Evolutionary conservation across 352 stramenopile genomes (phyloP).

Genomic region (Phytophthora meadii): DNA sequence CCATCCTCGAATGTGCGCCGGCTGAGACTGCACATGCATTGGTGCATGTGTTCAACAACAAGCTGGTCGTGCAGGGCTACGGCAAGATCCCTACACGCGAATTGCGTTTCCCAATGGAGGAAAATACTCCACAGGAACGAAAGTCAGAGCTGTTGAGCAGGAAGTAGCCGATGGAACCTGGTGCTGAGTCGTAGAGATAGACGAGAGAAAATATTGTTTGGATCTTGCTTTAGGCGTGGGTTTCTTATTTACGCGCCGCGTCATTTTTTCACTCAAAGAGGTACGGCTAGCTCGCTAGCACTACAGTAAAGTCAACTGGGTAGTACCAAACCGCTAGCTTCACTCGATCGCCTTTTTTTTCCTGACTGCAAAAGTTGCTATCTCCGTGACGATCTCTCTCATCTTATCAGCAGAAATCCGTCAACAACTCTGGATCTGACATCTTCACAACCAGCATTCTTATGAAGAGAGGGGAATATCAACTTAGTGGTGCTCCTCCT

Average conservation of each 20-base stretch:
- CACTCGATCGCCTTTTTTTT: constrained; percentile 19
- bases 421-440: constrained; percentile 4
- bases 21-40: constrained; percentile 66
- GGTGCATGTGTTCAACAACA: constrained; percentile 64
- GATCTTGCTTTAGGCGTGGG: constrained; percentile 33
- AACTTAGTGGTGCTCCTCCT: constrained; percentile 70
- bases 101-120: constrained; percentile 44
- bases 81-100: constrained; percentile 69
- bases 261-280: constrained; percentile 30
- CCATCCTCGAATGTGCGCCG: constrained; percentile 71
- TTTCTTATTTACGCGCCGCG: constrained; percentile 28
- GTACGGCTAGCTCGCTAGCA: constrained; percentile 15
- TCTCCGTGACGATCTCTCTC: constrained; percentile 6
- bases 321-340: constrained; percentile 10
- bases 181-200: constrained; percentile 3
- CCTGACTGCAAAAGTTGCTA: constrained; percentile 7
- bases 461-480: constrained; percentile 14
- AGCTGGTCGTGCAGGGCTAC: constrained; percentile 58
- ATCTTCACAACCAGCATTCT: constrained; percentile 6
- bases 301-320: constrained; percentile 4
- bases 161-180: background rate
- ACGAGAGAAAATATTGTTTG: constrained; percentile 19
- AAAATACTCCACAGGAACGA: constrained; percentile 1
- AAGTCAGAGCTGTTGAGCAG: constrained; percentile 15
- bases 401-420: constrained; percentile 11